These are phyloP conservation scores for Coemansia sp. DNA, from an alignment of 192 early-diverging fungal species.

Conservation along the genomic window DNA sequence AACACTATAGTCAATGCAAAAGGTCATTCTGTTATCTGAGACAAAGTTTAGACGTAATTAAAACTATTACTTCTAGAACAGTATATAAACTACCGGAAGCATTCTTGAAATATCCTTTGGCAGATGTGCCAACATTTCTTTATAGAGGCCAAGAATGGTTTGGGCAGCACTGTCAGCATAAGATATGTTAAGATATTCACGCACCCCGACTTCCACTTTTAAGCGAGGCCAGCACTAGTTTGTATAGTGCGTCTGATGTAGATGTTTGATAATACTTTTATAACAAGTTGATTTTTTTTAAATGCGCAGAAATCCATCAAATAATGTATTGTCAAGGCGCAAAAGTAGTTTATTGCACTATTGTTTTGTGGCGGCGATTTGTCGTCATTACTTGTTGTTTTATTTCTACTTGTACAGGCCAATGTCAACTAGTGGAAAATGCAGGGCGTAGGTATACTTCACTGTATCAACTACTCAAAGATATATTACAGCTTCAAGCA, in stretches of 20 bases:
- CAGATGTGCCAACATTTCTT: slow-evolving; percentile 10
- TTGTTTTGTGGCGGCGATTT: not conserved
- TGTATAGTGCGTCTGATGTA: slow-evolving; percentile 20
- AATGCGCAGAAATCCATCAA: not conserved
- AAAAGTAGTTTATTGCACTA: not conserved
- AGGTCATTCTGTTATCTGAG: not conserved
- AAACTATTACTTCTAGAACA: not conserved
- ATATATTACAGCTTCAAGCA: too few species aligned
- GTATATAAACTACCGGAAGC: not conserved
- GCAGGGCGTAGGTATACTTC: not conserved
- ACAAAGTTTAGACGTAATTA: not conserved
- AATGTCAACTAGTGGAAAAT: not conserved
- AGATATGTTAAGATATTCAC: slow-evolving; percentile 1
- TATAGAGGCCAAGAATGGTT: slow-evolving; percentile 19
- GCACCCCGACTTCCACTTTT: slow-evolving; percentile 12
- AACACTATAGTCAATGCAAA: not conserved
- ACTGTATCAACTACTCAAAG: too few species aligned
- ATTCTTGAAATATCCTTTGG: slow-evolving; percentile 4
- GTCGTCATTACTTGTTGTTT: not conserved
- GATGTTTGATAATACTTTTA: not conserved
- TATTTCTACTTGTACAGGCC: not conserved
- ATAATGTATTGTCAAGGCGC: not conserved
- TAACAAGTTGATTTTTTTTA: not conserved
- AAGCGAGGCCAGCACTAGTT: slow-evolving; percentile 22
- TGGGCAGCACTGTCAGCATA: slow-evolving; percentile 20